Conservation (phyloP, 2,329 filamentous ascomycete genomes). For the Colletotrichum karsti region DNA sequence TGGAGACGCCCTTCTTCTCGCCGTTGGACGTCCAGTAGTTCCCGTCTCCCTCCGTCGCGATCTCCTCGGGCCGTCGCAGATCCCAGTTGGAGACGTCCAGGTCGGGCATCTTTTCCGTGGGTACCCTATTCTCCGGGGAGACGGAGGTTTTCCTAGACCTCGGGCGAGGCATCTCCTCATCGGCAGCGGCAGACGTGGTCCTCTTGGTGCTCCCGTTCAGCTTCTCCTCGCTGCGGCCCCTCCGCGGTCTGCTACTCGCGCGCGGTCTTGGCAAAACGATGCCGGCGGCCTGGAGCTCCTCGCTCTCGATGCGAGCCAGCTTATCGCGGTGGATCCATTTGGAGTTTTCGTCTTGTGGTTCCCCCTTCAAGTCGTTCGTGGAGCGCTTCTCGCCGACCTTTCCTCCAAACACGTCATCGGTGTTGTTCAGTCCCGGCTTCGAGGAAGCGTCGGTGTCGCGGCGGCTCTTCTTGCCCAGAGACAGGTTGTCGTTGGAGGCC, state of each 20-base stretch:
- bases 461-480: conserved; percentile 23
- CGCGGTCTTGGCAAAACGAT: conserved; percentile 67
- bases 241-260: conserved; percentile 57
- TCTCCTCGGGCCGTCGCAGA: conserved; percentile 80
- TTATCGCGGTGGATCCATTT: conserved; percentile 92
- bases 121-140: conserved; percentile 43
- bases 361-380: conserved; percentile 34
- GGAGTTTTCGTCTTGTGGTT: conserved; percentile 63
- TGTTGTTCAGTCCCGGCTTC: conserved; percentile 37
- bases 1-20: conserved; percentile 63
- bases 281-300: conserved; percentile 82
- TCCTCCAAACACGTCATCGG: conserved; percentile 23
- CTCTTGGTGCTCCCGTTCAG: conserved; percentile 37
- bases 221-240: conserved; percentile 51
- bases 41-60: conserved; percentile 66
- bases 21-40: conserved; percentile 61
- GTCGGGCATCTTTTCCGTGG: conserved; percentile 48
- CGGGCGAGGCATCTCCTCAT: conserved; percentile 12
- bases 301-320: conserved; percentile 80
- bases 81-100: conserved; percentile 69
- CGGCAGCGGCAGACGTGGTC: conserved; percentile 34
- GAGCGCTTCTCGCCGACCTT: conserved; percentile 33
- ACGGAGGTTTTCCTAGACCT: conserved; percentile 54
- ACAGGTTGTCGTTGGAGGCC: conserved; percentile 45
- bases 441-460: conserved; percentile 31